Evolutionary conservation across 768 basidiomycete species (phyloP).

Genomic region (Pisolithus tinctorius): DNA sequence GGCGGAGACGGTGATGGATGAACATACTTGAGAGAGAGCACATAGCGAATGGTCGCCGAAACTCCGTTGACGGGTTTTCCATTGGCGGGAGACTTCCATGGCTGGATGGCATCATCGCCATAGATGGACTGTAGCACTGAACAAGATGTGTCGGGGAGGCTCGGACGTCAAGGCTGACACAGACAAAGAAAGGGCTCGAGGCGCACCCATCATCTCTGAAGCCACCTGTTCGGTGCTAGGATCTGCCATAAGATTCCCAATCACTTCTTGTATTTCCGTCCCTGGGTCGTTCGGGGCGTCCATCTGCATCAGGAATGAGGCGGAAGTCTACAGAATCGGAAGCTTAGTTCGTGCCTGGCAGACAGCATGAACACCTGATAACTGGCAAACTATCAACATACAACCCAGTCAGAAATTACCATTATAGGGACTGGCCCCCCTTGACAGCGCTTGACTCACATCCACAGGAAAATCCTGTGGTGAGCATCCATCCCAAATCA

Average conservation of each 20-base stretch:
- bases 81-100: slow-evolving; percentile 41
- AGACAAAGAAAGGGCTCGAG: slow-evolving; percentile 1
- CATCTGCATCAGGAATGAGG: too few relatives aligned
- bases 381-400: too few relatives aligned
- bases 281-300: not conserved
- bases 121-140: slow-evolving; percentile 77
- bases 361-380: too few relatives aligned
- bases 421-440: too few relatives aligned
- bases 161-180: slow-evolving; percentile 2
- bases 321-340: too few relatives aligned
- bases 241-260: slow-evolving; percentile 25
- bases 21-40: slow-evolving; percentile 57
- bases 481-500: too few relatives aligned
- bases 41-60: slow-evolving; percentile 51
- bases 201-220: slow-evolving; percentile 40
- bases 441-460: too few relatives aligned
- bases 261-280: slow-evolving; percentile 18
- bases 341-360: too few relatives aligned
- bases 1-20: not conserved
- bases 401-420: too few relatives aligned
- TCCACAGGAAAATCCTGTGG: too few relatives aligned
- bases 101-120: slow-evolving; percentile 56
- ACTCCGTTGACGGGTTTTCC: slow-evolving; percentile 12
- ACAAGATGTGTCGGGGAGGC: slow-evolving; percentile 18
- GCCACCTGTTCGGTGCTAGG: slow-evolving; percentile 38